phyloP scores from a whole-genome alignment of 129 eudicot species.

The Daucus carota region DH1_v3.0 NC_030381.2:35042501-35043000 shows the following conservation, averaged over 20 bases:
- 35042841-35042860: background rate
- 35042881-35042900: background rate
- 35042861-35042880: background rate
- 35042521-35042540: background rate
- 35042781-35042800: background rate
- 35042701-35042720: no score
- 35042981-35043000: slow-evolving; percentile 55
- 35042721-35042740: no score
- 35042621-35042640: background rate
- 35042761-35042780: background rate
- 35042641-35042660: background rate
- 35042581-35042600: background rate
- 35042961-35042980: slow-evolving; percentile 20
- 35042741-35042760: background rate
- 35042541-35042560: background rate
- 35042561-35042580: background rate
- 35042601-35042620: background rate
- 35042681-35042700: no score
- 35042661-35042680: no score
- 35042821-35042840: background rate
- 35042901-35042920: background rate
- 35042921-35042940: slow-evolving; percentile 16
- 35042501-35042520: background rate
- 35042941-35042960: slow-evolving; percentile 12
- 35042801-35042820: background rate